These are phyloP conservation scores for Huntiella decipiens DNA, from an alignment of 2,329 filamentous ascomycete species.

Conservation along the genomic window DNA sequence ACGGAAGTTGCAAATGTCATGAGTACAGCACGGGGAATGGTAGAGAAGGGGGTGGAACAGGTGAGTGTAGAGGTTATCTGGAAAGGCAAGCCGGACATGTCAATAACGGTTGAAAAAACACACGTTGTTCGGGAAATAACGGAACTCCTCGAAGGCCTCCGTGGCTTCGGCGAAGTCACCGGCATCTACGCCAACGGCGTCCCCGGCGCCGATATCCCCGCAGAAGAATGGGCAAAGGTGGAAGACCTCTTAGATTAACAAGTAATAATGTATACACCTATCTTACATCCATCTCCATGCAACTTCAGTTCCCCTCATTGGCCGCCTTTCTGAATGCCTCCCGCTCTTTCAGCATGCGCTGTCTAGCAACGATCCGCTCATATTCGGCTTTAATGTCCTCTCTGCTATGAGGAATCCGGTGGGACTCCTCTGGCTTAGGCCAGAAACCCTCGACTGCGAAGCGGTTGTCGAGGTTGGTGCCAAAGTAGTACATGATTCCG, in stretches of 20 bases:
- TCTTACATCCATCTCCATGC: neutral
- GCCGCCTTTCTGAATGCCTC: conserved; percentile 19
- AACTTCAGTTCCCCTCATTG: conserved; percentile 11
- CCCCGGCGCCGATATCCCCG: conserved; percentile 23
- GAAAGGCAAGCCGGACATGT: conserved; percentile 57
- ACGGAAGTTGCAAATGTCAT: conserved; percentile 8
- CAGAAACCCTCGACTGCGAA: conserved; percentile 86
- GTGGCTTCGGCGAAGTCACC: conserved; percentile 50
- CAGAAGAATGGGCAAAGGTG: conserved; percentile 29
- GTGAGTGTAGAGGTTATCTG: conserved; percentile 58
- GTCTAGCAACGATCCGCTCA: conserved; percentile 43
- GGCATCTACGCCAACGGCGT: conserved; percentile 51
- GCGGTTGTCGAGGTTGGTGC: conserved; percentile 85
- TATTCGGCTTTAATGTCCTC: conserved; percentile 75
- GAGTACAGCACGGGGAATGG: conserved; percentile 10
- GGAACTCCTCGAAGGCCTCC: conserved; percentile 35
- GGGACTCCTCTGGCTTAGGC: conserved; percentile 63
- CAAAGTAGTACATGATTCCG: conserved; percentile 99
- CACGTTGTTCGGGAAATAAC: conserved; percentile 34
- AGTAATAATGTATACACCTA: conserved; percentile 9
- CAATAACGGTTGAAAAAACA: conserved; percentile 37
- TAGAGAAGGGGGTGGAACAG: conserved; percentile 36
- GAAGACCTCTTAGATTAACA: conserved; percentile 16
- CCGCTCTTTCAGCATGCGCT: conserved; percentile 55
- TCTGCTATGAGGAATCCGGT: conserved; percentile 55